Conservation (phyloP, 1,284 basidiomycete genomes). For the Meripilus lineatus region DNA sequence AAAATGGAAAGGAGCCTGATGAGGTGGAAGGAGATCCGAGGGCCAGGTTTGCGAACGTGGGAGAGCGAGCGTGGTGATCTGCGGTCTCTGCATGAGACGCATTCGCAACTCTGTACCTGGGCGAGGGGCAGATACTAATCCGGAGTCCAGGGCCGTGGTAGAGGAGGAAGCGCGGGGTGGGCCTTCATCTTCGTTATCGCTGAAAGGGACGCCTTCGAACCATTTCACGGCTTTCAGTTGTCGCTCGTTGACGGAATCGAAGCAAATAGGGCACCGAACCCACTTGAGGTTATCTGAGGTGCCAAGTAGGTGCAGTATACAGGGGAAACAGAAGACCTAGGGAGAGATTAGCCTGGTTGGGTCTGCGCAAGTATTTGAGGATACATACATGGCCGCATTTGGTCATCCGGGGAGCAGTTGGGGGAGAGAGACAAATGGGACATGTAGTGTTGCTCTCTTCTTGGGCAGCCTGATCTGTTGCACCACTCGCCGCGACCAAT, state of each 20-base stretch:
- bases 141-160: conserved; percentile 24
- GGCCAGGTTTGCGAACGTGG: conserved; percentile 93
- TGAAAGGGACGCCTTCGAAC: conserved; percentile 48
- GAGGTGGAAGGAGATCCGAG: conserved; percentile 84
- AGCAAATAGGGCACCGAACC: conserved; percentile 93
- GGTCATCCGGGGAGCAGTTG: conserved; percentile 92
- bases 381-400: conserved; percentile 91
- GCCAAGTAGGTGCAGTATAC: conserved; percentile 88
- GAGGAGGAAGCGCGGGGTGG: conserved; percentile 43
- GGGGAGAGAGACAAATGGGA: conserved; percentile 92
- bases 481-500: conserved; percentile 45
- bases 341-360: conserved; percentile 11
- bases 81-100: conserved; percentile 90
- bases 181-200: conserved; percentile 31
- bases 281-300: conserved; percentile 79
- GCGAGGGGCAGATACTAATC: conserved; percentile 35
- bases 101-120: conserved; percentile 67
- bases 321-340: conserved; percentile 86
- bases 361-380: conserved; percentile 11
- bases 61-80: conserved; percentile 93
- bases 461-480: conserved; percentile 30
- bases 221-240: conserved; percentile 93
- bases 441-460: conserved; percentile 73
- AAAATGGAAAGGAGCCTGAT: conserved; percentile 94
- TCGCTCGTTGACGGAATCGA: conserved; percentile 86